phyloP scores from a whole-genome alignment of 106 monocot species.

The Platanthera zijinensis region DNA sequence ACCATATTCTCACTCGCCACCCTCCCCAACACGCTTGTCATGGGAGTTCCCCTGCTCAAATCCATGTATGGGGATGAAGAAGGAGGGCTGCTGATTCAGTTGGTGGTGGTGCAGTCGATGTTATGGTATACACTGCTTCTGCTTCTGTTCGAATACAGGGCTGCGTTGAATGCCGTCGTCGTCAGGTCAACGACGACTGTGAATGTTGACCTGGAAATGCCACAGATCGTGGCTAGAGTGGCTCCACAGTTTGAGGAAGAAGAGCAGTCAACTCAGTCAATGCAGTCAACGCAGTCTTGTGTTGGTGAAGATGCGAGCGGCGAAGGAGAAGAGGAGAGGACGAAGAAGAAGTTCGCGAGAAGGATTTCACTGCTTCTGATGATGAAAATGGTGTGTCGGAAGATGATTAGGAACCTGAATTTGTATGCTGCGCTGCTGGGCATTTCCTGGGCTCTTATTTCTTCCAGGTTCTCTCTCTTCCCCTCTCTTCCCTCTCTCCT shows the following conservation, averaged over 20 bases:
- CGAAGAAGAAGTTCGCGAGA: neutral
- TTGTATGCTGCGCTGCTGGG: constrained; percentile 44
- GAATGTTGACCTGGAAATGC: too few species aligned
- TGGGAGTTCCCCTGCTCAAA: constrained; percentile 48
- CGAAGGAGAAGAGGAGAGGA: constrained; percentile 2
- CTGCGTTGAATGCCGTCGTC: constrained; percentile 27
- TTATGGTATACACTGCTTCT: constrained; percentile 52
- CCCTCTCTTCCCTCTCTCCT: too few species aligned
- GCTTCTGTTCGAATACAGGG: constrained; percentile 51
- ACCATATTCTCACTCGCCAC: constrained; percentile 51
- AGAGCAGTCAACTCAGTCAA: neutral
- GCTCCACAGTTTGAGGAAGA: constrained; percentile 5
- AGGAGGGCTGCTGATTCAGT: constrained; percentile 39
- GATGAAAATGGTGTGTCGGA: constrained; percentile 33
- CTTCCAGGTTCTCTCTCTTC: constrained; percentile 24
- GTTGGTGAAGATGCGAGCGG: neutral
- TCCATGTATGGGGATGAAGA: constrained; percentile 50
- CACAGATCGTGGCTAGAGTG: constrained; percentile 12
- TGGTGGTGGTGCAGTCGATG: constrained; percentile 47
- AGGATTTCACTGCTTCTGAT: constrained; percentile 3
- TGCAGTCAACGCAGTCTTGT: constrained; percentile 9
- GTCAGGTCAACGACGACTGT: too few species aligned
- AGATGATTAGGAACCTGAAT: constrained; percentile 42
- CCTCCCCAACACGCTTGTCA: constrained; percentile 50
- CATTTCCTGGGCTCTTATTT: constrained; percentile 33